Percentiles rank a stretch among this genome's conserved stretches.
Evolutionary conservation across 495 filamentous ascomycete species (phyloP).

Genomic region (Podospora sp.): DNA sequence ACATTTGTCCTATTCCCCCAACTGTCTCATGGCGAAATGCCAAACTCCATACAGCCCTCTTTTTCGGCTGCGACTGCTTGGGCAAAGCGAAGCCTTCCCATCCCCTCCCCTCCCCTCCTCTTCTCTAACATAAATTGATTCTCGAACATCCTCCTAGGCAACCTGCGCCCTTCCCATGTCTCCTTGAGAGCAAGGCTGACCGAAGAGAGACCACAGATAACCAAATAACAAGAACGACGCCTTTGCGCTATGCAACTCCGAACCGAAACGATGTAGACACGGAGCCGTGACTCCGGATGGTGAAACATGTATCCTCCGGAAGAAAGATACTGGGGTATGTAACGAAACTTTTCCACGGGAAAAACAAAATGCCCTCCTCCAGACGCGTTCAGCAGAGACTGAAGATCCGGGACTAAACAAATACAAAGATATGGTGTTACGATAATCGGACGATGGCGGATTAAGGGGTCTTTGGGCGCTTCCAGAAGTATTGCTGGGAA

Average conservation of each 20-base stretch:
- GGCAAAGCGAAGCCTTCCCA: too few species aligned
- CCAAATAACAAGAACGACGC: conserved; percentile 29
- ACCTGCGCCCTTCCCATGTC: neutral
- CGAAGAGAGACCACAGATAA: conserved; percentile 2
- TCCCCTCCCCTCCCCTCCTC: too few species aligned
- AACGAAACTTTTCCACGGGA: neutral
- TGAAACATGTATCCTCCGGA: neutral
- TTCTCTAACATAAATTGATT: neutral
- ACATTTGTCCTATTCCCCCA: neutral
- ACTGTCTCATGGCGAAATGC: neutral
- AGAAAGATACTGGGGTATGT: conserved; percentile 5
- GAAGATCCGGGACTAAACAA: neutral
- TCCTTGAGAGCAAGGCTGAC: neutral
- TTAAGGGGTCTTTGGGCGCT: conserved; percentile 65
- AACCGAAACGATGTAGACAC: conserved; percentile 24
- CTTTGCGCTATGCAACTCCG: conserved; percentile 35
- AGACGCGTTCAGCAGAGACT: neutral
- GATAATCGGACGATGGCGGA: neutral
- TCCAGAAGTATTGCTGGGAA: conserved; percentile 90
- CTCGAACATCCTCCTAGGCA: neutral
- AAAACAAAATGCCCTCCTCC: neutral
- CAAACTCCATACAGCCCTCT: neutral
- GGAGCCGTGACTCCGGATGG: neutral
- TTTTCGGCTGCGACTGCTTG: too few species aligned
- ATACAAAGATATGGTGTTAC: conserved; percentile 1